phyloP scores from a whole-genome alignment of 192 early-diverging fungal genomes.

The Mortierella alpina region DNA sequence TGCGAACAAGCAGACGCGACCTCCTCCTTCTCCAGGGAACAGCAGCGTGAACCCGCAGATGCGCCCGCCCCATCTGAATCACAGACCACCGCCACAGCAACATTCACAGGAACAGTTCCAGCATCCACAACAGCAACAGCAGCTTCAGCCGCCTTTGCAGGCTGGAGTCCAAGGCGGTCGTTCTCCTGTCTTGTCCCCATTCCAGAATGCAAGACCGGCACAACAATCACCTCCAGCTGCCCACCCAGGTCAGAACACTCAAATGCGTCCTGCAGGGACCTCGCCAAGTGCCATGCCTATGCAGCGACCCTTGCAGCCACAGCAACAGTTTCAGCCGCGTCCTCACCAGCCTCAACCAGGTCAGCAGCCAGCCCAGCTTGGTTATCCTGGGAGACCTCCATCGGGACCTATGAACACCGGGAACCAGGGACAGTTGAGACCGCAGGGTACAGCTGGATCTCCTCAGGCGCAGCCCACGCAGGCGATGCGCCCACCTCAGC shows the following conservation, averaged over 20 bases:
- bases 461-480: slow-evolving; percentile 28
- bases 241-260: background rate
- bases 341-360: slow-evolving; percentile 25
- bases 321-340: slow-evolving; percentile 21
- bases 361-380: slow-evolving; percentile 21
- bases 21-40: slow-evolving; percentile 22
- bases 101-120: slow-evolving; percentile 23
- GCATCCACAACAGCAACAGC: slow-evolving; percentile 4
- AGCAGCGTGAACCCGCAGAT: slow-evolving; percentile 2
- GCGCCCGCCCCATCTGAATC: slow-evolving; percentile 30
- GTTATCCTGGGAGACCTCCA: slow-evolving; percentile 20
- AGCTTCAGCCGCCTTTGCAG: slow-evolving; percentile 10
- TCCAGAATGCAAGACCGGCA: slow-evolving; percentile 33
- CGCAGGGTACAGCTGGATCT: slow-evolving; percentile 4
- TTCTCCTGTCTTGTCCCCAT: slow-evolving; percentile 35
- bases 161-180: slow-evolving; percentile 6
- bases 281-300: background rate
- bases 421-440: slow-evolving; percentile 22
- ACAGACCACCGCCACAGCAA: slow-evolving; percentile 27
- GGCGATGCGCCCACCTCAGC: slow-evolving; percentile 25
- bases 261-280: slow-evolving; percentile 16
- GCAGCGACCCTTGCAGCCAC: slow-evolving; percentile 20
- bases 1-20: slow-evolving; percentile 30
- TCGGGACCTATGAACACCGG: slow-evolving; percentile 6
- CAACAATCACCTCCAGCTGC: slow-evolving; percentile 3